Base-by-base conservation (phyloP, 1,139 yeast genomes). In the Yamadazyma kanchanaburiensis region DNA sequence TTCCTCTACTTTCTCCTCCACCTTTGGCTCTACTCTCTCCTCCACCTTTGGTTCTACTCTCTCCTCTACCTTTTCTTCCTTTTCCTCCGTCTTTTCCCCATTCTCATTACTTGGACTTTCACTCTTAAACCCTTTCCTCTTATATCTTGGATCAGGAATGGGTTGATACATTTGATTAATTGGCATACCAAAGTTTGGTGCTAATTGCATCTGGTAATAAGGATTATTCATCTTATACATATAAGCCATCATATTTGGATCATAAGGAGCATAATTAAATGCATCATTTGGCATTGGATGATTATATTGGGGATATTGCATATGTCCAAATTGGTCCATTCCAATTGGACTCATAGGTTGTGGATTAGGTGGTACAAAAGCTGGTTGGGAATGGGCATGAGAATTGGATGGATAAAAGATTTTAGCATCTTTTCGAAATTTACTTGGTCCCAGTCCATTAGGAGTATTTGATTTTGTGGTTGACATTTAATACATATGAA, bases 371-470 rank as follows among this genome's bases (percentile, higher is more conserved):
- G n/a, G n/a, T n/a, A n/a, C n/a, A n/a, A n/a, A n/a, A n/a, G n/a
- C n/a, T n/a, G n/a, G n/a, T n/a, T n/a, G n/a, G n/a, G n/a, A n/a
- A n/a, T n/a, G n/a, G n/a, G n/a, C n/a, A n/a, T n/a, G n/a, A n/a
- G n/a, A n/a, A n/a, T 50, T 55, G 32, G 59, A 48, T 9, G 71
- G 71, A 13, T 61, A 57, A 37, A 64, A 64, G 30, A 64, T 59
- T 31, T 65, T 64, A 18, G 69, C 70, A 47, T 63, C 70, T 28
- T 64, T 58, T 41, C 70, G 65, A 44, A 64, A 64, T 33, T 69
- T 62, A 41, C 55, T 57, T 30, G 66, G 57, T 14, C 67, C 65
- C 26, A 60, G 26, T 10, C 37, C 34, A 29, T 22, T 34, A 7
- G 35, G 23, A 19, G 21, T 32, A 30, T 29, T 42, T 25, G 43